Percentiles rank a stretch among this genome's conserved stretches.
These are phyloP conservation scores for Nigrograna mackinnonii DNA, from an alignment of 2,329 filamentous ascomycete genomes.

Conservation along the genomic window DNA sequence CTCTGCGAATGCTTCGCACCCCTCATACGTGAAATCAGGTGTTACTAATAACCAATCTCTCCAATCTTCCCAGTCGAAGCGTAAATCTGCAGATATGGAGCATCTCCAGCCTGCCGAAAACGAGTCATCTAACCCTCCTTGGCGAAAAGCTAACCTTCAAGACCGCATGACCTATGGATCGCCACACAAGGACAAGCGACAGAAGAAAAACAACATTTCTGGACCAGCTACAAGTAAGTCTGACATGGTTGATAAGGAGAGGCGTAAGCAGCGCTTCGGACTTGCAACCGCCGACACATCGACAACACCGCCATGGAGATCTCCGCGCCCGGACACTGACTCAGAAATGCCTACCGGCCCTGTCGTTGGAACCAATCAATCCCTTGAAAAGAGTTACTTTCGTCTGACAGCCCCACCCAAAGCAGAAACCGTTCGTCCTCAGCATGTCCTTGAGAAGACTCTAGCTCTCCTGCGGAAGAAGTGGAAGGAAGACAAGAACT, in stretches of 20 bases:
- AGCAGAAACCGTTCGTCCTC: slow-evolving; percentile 83
- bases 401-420: slow-evolving; percentile 90
- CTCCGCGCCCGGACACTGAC: slow-evolving; percentile 51
- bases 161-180: slow-evolving; percentile 72
- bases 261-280: slow-evolving; percentile 86
- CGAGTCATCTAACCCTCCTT: slow-evolving; percentile 62
- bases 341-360: slow-evolving; percentile 60
- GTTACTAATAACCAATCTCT: slow-evolving; percentile 32
- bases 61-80: slow-evolving; percentile 64
- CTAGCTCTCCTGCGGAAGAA: slow-evolving; percentile 90
- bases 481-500: slow-evolving; percentile 92
- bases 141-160: slow-evolving; percentile 74
- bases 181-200: slow-evolving; percentile 48
- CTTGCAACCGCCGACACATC: slow-evolving; percentile 55
- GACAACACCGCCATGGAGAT: slow-evolving; percentile 57
- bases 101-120: slow-evolving; percentile 53
- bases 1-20: slow-evolving; percentile 14
- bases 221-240: slow-evolving; percentile 78
- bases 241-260: slow-evolving; percentile 81
- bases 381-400: slow-evolving; percentile 91
- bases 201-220: slow-evolving; percentile 51
- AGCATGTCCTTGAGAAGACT: slow-evolving; percentile 78
- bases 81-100: slow-evolving; percentile 72
- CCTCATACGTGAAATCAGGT: slow-evolving; percentile 10
- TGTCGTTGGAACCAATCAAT: slow-evolving; percentile 81